Evolutionary conservation across 2,329 filamentous ascomycete species (phyloP).

Genomic region (Plenodomus biglobosus): DNA sequence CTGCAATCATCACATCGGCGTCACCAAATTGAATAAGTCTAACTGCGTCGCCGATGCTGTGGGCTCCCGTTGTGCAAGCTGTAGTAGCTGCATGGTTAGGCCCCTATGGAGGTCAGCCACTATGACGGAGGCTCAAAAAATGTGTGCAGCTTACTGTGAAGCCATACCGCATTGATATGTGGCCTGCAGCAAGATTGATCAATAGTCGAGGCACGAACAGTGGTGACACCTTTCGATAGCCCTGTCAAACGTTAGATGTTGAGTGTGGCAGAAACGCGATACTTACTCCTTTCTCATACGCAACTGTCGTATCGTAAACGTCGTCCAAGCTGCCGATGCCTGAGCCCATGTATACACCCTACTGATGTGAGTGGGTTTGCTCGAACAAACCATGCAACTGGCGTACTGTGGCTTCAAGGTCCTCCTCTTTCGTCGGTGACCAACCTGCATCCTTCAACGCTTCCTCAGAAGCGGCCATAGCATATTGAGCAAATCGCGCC

Average conservation of each 20-base stretch:
- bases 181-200: conserved; percentile 92
- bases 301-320: conserved; percentile 79
- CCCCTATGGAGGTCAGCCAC: conserved; percentile 54
- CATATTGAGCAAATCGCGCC: conserved; percentile 91
- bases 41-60: conserved; percentile 92
- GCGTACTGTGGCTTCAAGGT: conserved; percentile 69
- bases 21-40: conserved; percentile 89
- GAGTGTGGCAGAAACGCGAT: too few species aligned
- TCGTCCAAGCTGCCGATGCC: conserved; percentile 95
- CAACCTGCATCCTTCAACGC: conserved; percentile 82
- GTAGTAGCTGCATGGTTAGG: conserved; percentile 93
- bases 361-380: not conserved
- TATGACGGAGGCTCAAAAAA: too few species aligned
- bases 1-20: conserved; percentile 94
- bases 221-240: conserved; percentile 90
- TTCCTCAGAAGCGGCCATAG: conserved; percentile 81
- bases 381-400: conserved; percentile 4
- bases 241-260: conserved; percentile 54
- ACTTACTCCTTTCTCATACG: conserved; percentile 71
- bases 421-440: conserved; percentile 61
- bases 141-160: conserved; percentile 57
- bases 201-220: conserved; percentile 90
- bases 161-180: conserved; percentile 89
- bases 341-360: conserved; percentile 89
- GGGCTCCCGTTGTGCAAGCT: conserved; percentile 93